A percentile compares a stretch with the other conserved stretches of the same genome.
phyloP scores from a whole-genome alignment of 169 alveolate species.

The Plasmodium gonderi region DNA sequence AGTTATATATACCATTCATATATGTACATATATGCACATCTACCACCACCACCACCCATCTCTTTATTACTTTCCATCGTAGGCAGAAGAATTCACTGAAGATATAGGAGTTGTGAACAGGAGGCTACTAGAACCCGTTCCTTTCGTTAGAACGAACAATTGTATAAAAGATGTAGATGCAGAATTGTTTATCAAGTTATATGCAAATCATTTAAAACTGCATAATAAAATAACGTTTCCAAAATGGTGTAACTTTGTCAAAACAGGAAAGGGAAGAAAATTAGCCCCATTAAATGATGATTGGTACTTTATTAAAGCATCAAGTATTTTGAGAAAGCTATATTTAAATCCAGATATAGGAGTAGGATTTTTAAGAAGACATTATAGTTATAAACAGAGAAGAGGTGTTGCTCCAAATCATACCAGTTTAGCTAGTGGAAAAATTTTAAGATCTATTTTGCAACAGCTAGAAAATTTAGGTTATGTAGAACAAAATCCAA shows the following conservation, averaged over 20 bases:
- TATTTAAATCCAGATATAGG: conserved; percentile 96
- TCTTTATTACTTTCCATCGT: neutral
- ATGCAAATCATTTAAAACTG: conserved; percentile 95
- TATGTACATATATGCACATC: too few relatives aligned
- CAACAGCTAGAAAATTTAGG: conserved; percentile 94
- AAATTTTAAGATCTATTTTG: conserved; percentile 94
- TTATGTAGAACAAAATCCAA: conserved; percentile 92
- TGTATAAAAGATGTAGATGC: conserved; percentile 97
- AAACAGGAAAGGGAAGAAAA: conserved; percentile 94
- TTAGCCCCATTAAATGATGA: conserved; percentile 96
- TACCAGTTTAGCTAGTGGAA: conserved; percentile 94
- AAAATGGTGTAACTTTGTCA: conserved; percentile 95
- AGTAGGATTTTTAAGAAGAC: conserved; percentile 92
- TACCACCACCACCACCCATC: too few relatives aligned
- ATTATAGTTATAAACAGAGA: conserved; percentile 93
- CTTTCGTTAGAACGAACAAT: conserved; percentile 82
- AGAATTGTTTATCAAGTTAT: conserved; percentile 93
- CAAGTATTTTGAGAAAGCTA: conserved; percentile 95
- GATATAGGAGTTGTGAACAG: conserved; percentile 68
- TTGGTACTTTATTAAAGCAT: conserved; percentile 97
- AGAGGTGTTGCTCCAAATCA: conserved; percentile 93
- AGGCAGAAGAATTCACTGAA: conserved; percentile 70
- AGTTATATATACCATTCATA: too few relatives aligned
- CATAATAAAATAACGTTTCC: conserved; percentile 95
- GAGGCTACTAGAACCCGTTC: conserved; percentile 80